Evolutionary conservation across 495 filamentous ascomycete species (phyloP).

Genomic region (Penicillium verhagenii): DNA sequence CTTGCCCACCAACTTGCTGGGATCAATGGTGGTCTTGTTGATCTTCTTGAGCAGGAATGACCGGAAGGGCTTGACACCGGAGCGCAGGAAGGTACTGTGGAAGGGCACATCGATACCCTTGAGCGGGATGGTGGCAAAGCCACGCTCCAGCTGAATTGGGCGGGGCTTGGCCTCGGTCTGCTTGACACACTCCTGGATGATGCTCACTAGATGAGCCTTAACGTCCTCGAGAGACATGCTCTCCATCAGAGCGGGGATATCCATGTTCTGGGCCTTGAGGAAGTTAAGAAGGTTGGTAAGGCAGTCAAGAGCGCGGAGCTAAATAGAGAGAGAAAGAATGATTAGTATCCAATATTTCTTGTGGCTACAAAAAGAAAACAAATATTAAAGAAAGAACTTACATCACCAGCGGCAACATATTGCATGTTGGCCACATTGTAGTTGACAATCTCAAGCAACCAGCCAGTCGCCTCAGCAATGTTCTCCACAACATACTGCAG

Average conservation of each 20-base stretch:
- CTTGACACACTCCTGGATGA: constrained; percentile 80
- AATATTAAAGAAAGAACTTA: constrained; percentile 21
- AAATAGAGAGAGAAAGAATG: constrained; percentile 1
- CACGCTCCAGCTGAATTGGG: constrained; percentile 85
- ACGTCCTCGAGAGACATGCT: constrained; percentile 79
- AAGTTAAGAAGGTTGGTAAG: constrained; percentile 91
- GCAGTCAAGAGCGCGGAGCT: constrained; percentile 88
- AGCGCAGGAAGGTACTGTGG: constrained; percentile 96
- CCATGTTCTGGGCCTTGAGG: constrained; percentile 91
- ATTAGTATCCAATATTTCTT: constrained; percentile 31
- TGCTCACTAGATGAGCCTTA: constrained; percentile 77
- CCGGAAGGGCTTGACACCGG: constrained; percentile 97
- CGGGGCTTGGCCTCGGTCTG: constrained; percentile 83
- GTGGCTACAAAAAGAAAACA: neutral
- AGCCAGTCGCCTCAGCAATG: constrained; percentile 86
- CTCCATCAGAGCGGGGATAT: constrained; percentile 88
- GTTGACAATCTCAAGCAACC: constrained; percentile 98
- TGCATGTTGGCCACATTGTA: constrained; percentile 99
- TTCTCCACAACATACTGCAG: constrained; percentile 93
- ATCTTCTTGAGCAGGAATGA: constrained; percentile 99
- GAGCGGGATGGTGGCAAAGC: constrained; percentile 95
- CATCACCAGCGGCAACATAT: constrained; percentile 95
- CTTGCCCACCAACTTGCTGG: constrained; percentile 92
- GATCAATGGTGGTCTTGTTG: constrained; percentile 96
- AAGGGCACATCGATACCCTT: constrained; percentile 98